phyloP scores from a whole-genome alignment of 257 asterid genomes.

The Eustoma russellianum region DNA sequence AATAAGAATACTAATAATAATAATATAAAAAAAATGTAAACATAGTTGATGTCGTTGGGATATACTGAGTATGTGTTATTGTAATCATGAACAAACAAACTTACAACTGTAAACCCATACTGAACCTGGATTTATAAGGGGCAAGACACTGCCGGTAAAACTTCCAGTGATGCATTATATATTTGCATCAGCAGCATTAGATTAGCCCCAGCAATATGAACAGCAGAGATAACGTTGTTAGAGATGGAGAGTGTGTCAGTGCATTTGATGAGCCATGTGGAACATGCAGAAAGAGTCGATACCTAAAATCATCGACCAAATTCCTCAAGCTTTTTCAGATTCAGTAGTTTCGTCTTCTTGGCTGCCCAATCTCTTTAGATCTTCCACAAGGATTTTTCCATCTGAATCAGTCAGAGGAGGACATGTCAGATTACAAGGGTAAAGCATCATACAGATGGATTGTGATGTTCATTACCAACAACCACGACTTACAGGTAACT shows the following conservation, averaged over 20 bases:
- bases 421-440: background rate
- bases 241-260: background rate
- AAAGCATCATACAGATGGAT: background rate
- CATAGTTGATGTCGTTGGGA: no score
- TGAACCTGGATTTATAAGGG: no score
- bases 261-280: background rate
- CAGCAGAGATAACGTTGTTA: background rate
- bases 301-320: conserved; percentile 1
- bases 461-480: background rate
- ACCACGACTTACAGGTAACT: background rate
- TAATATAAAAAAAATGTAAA: no score
- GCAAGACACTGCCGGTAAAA: conserved; percentile 1
- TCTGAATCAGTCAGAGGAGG: conserved; percentile 35
- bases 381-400: conserved; percentile 90
- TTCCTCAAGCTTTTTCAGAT: conserved; percentile 32
- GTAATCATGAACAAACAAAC: background rate
- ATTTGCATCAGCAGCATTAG: background rate
- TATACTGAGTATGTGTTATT: no score
- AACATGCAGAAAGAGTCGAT: background rate
- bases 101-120: background rate
- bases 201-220: background rate
- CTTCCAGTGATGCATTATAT: background rate
- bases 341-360: conserved; percentile 46
- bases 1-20: no score
- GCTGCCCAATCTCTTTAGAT: conserved; percentile 65